Evolutionary conservation across 208 protist genomes (phyloP), one percentile per base, ranked within the genome.

Genomic region (Porcisia deanei): DNA sequence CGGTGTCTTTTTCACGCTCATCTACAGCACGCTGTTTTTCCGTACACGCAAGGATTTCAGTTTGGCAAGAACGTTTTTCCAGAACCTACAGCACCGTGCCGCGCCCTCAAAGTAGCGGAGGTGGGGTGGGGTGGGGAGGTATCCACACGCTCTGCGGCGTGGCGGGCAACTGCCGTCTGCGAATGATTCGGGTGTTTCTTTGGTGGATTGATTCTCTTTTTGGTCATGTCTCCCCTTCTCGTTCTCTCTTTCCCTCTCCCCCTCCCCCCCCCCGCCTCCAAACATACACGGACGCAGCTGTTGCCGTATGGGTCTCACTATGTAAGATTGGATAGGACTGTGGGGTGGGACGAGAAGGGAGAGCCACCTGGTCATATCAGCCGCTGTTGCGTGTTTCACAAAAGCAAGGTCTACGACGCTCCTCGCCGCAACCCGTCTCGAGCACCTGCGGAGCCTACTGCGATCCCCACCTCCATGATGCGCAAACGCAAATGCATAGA

Each of bases 1-100:
- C 45, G 93, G 93, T 4, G 81, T 90, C 43, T 96, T 92, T 81
- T 97, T 94, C 72, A 77, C 85, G 18, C 71, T 94, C 12, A 94
- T 95, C 4, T 95, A 94, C 78, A 84, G 83, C 39, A 77, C 87
- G 0, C 67, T 97, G 1, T 88, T 93, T 10, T 77, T 97, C 3
- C 84, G 88, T 43, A 94, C 90, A 4, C 76, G 80, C 1, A 73
- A 39, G 0, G 91, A 96, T 57, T 81, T 91, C 45, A 57, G 73
- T 2, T 58, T 85, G 47, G 72, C 77, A 16, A 53, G 37, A 6
- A 76, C 54, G 25, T 87, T 85, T 45, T 85, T 80, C 61, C 57
- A 75, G 9, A 90, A 90, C 54, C 67, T 87, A 57, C 67, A 76
- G 1, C 77, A 73, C 18, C 45, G 45, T 37, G 54, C 25, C 3